phyloP scores from a whole-genome alignment of 768 basidiomycete species.

The Macrolepiota albuminosa region DNA sequence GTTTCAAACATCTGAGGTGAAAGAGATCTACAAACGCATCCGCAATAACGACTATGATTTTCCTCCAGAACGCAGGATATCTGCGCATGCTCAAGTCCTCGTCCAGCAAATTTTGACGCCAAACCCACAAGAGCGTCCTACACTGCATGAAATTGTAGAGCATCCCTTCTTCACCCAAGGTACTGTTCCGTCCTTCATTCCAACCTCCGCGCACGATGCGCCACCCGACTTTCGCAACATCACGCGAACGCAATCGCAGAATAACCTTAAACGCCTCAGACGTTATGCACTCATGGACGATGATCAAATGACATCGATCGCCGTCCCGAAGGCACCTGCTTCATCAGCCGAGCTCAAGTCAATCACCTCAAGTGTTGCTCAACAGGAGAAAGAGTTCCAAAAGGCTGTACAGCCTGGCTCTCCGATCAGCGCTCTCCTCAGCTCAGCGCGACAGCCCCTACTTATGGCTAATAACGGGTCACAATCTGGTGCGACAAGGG shows the following conservation, averaged over 20 bases:
- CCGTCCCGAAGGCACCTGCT: slow-evolving; percentile 31
- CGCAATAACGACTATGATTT: slow-evolving; percentile 92
- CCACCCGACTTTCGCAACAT: slow-evolving; percentile 75
- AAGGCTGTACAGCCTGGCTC: slow-evolving; percentile 93
- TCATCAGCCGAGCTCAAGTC: slow-evolving; percentile 30
- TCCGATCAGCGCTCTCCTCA: slow-evolving; percentile 88
- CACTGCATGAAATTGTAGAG: slow-evolving; percentile 78
- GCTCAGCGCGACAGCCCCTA: slow-evolving; percentile 83
- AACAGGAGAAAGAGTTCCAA: slow-evolving; percentile 96
- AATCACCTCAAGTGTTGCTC: slow-evolving; percentile 59
- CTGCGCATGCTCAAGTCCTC: slow-evolving; percentile 67
- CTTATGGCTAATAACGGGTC: slow-evolving; percentile 49
- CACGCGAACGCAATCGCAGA: slow-evolving; percentile 50
- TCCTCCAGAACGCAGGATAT: slow-evolving; percentile 70
- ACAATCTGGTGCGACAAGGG: slow-evolving; percentile 20
- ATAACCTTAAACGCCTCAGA: slow-evolving; percentile 68
- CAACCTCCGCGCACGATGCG: slow-evolving; percentile 68
- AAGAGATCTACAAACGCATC: slow-evolving; percentile 94
- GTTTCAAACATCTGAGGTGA: slow-evolving; percentile 98
- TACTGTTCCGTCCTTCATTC: slow-evolving; percentile 76
- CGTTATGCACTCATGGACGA: slow-evolving; percentile 60
- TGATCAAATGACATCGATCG: slow-evolving; percentile 43
- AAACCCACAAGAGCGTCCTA: slow-evolving; percentile 77
- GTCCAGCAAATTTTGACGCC: slow-evolving; percentile 83
- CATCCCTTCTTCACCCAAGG: slow-evolving; percentile 83